Base-by-base conservation (phyloP, 495 filamentous ascomycete genomes). In the Neurospora discreta region DNA sequence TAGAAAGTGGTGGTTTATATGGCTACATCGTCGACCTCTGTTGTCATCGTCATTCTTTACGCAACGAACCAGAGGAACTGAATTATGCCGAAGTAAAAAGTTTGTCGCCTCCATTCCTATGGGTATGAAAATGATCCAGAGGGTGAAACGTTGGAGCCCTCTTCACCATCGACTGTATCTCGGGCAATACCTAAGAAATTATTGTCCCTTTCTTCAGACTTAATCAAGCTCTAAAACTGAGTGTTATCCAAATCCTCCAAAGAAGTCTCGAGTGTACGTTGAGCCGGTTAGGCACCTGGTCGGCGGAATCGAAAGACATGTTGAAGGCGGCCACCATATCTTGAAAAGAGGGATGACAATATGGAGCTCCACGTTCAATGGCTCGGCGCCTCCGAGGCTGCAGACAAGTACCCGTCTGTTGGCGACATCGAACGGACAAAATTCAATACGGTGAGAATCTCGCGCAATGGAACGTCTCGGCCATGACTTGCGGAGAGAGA, bases 401-500 rank as follows among this genome's bases (percentile, higher is more conserved):
- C 52, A 30, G 78, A 81, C 68, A 69, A 75, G 52, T 76, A 77
- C 8, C 74, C 78, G 0, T 80, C 80, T 18, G 70, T 82, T 26
- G 65, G 70, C 23, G 80, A 81, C 0, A 74, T 83, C 39, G 80
- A 80, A 60, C 71, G 73, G 39, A 71, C 73, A 26, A 69, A 83
- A 68, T 82, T 82, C 38, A 72, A 65, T 6, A 79, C 77, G 0
- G 73, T 74, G 16, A 43, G 30, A 77, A 84, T 60, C 73, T 79
- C 38, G 71, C 69, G 8, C 52, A 65, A 15, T 80, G 79, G 79
- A 79, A 78, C 52, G 75, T 79, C 74, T 77, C 46, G 5, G 78
- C 79, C 10, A 82, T 84, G 79, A 78, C 77, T 33, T 83, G 81
- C 73, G 81, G 81, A 20, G 80, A 82, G 71, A 82, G 81, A 30